Evolutionary conservation across 441 rosid genomes (phyloP), one percentile per base, ranked within the genome.

Genomic region (Eruca vesicaria): DNA sequence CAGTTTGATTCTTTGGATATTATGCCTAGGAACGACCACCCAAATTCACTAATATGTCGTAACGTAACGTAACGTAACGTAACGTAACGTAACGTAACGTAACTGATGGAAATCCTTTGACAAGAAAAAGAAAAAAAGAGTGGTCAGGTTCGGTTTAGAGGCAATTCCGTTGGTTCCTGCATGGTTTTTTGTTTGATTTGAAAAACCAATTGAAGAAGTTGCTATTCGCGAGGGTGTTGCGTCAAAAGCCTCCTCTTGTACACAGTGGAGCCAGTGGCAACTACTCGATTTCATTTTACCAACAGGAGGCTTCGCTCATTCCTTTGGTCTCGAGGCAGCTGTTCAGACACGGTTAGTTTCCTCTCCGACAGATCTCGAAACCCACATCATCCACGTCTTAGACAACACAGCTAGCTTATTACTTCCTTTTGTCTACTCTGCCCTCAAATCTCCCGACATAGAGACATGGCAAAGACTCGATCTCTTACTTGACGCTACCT

Each of bases 181-280:
- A 29, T 29, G 32, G 6, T 29, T 29, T 29, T 29, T 29, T 29
- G 5, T 29, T 29, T 29, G 6, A 29, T 29, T 29, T 29, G 32
- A 29, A 29, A 29, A 29, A 29, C 32, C 32, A 23, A 23, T 23
- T n/a, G n/a, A n/a, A 68, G 38, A 50, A 67, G 79, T 72, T 52
- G 36, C 72, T 55, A 74, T 52, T 61, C 60, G 66, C 52, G 10
- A 31, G n/a, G 68, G 12, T 21, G 31, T 63, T 7, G 78, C 61
- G 48, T 33, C 68, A 10, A 9, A 58, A 15, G 72, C 74, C 15
- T 72, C 74, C 14, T 72, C 78, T 45, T 45, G 68, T 67, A 71
- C 78, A 38, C 89, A 87, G 21, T 94, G 99, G 99, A 92, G 99
- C 69, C 86, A 89, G 66, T 94, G 99, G 99, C 99, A 94, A 63